Conservation (phyloP, 1,139 yeast genomes). For the Pichia inconspicua region DNA sequence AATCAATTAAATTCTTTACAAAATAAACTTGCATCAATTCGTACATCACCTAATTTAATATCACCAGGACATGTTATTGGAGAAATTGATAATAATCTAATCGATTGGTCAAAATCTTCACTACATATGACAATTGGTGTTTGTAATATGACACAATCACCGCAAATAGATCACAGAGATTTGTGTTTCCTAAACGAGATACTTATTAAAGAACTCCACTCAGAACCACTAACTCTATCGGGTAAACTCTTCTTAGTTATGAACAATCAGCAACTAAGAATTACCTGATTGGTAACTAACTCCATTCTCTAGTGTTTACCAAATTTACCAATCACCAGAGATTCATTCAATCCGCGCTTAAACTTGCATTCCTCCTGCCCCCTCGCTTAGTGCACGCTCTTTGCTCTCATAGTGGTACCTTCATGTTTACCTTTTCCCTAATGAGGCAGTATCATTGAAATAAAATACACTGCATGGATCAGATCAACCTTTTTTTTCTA, state of each 20-base stretch:
- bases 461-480: neutral
- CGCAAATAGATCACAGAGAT: slow-evolving; percentile 8
- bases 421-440: slow-evolving; percentile 8
- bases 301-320: neutral
- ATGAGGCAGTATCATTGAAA: slow-evolving; percentile 10
- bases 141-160: neutral
- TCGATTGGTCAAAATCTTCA: slow-evolving; percentile 9
- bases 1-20: neutral
- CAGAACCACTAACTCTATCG: neutral
- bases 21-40: slow-evolving; percentile 5
- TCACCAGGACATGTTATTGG: slow-evolving; percentile 17
- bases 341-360: neutral
- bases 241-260: neutral
- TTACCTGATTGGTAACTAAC: neutral
- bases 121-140: slow-evolving; percentile 23
- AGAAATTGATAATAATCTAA: slow-evolving; percentile 13
- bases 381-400: too few relatives aligned
- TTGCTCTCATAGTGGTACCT: neutral
- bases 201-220: neutral
- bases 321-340: too few relatives aligned
- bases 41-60: neutral
- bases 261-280: neutral
- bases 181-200: slow-evolving; percentile 6
- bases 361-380: neutral
- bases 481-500: neutral